phyloP scores from a whole-genome alignment of 2,329 filamentous ascomycete genomes.

The Fusarium keratoplasticum region DNA sequence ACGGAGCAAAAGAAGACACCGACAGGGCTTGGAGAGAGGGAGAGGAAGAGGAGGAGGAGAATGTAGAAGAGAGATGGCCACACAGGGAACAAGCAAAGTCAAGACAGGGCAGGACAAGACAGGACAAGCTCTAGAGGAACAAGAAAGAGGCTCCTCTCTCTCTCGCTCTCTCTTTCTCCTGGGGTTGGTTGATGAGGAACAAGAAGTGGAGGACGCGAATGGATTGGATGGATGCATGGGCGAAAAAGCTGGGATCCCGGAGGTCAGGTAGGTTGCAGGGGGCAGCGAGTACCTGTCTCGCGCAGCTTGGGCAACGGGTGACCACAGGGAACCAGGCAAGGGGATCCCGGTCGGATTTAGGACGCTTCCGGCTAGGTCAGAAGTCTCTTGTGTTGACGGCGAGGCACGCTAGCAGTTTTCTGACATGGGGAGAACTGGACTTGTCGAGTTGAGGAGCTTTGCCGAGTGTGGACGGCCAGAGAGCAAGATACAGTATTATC shows the following conservation, averaged over 20 bases:
- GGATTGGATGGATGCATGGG: constrained; percentile 3
- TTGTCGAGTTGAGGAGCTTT: neutral
- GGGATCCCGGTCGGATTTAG: constrained; percentile 33
- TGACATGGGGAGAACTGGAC: constrained; percentile 14
- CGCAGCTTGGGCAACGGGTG: constrained; percentile 5
- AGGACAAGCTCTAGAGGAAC: neutral
- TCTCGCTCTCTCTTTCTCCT: neutral
- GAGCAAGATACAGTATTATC: neutral
- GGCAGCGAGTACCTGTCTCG: neutral
- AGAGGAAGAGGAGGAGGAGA: neutral
- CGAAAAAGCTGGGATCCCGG: neutral
- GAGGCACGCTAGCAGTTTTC: constrained; percentile 31
- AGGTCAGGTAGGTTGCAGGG: neutral
- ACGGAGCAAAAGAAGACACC: neutral
- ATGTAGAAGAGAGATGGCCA: neutral
- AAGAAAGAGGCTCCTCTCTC: constrained; percentile 2
- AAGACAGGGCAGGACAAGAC: neutral
- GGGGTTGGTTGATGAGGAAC: constrained; percentile 5
- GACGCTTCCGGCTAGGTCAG: constrained; percentile 38
- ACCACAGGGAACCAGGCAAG: constrained; percentile 22
- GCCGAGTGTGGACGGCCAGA: neutral
- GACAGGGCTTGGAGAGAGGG: neutral
- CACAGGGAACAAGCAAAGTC: neutral
- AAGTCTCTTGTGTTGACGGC: constrained; percentile 22
- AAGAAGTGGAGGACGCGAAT: constrained; percentile 32